phyloP scores from a whole-genome alignment of 2,329 filamentous ascomycete species.

The Teratosphaeria epicoccoides region DNA sequence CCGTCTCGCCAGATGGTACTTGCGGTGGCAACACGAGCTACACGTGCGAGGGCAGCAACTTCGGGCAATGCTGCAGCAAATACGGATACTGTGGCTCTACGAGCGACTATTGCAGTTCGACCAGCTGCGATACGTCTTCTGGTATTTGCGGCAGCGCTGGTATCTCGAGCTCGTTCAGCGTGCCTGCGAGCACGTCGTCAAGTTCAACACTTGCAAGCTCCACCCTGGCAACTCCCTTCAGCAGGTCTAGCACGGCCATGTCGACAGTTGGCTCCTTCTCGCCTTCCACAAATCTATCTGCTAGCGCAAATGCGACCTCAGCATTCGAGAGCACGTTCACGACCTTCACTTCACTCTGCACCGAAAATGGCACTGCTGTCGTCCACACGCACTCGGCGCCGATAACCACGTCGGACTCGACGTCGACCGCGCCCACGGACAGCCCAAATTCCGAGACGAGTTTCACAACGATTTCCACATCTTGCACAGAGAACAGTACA shows the following conservation, averaged over 20 bases:
- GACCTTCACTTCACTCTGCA: constrained; percentile 1
- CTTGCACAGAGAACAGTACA: background rate
- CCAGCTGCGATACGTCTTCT: background rate
- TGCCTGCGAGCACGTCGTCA: background rate
- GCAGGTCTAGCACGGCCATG: background rate
- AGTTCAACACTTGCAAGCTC: background rate
- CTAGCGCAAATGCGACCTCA: background rate
- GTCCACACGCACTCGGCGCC: constrained; percentile 3
- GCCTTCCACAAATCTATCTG: background rate
- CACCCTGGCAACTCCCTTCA: background rate
- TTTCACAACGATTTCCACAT: background rate
- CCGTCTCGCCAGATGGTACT: constrained; percentile 1
- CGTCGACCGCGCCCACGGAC: background rate
- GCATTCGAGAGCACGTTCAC: background rate
- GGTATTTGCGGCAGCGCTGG: constrained; percentile 3
- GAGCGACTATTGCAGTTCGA: constrained; percentile 1
- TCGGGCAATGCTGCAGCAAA: constrained; percentile 2
- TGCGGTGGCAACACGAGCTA: constrained; percentile 3
- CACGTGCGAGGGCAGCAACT: constrained; percentile 3
- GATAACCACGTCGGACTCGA: background rate
- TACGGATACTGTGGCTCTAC: constrained; percentile 2
- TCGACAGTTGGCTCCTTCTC: background rate
- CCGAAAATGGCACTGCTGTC: background rate
- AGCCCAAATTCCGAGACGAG: background rate
- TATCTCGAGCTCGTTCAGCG: background rate